These are phyloP conservation scores for Microdochium bolleyi DNA, from an alignment of 2,329 filamentous ascomycete genomes.

Conservation along the genomic window DNA sequence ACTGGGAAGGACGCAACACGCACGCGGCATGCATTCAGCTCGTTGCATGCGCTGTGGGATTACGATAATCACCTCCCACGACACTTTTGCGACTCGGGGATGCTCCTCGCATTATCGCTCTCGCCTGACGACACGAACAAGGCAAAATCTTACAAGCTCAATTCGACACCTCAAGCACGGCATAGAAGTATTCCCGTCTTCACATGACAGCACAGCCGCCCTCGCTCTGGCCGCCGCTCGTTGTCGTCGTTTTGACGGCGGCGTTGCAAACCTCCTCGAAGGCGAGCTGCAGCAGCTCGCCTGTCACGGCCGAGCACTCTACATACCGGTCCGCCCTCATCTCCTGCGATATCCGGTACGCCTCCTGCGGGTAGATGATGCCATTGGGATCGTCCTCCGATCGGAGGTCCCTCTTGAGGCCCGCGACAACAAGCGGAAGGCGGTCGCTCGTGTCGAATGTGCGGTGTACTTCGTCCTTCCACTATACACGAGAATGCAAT, in stretches of 20 bases:
- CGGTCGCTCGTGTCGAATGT: conserved; percentile 37
- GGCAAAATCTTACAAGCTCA: not conserved
- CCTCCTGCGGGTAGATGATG: conserved; percentile 54
- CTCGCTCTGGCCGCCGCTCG: conserved; percentile 42
- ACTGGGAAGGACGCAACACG: too few relatives aligned
- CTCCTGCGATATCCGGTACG: conserved; percentile 45
- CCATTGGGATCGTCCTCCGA: conserved; percentile 51
- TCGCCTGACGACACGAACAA: not conserved
- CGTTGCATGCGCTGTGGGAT: not conserved
- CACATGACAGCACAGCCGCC: conserved; percentile 46
- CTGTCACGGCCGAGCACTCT: conserved; percentile 54
- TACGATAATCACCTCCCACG: too few relatives aligned
- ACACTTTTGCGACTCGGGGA: too few relatives aligned
- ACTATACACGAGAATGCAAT: conserved; percentile 28
- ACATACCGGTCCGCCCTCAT: conserved; percentile 56
- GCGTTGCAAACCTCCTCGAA: conserved; percentile 55
- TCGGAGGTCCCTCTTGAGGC: conserved; percentile 52
- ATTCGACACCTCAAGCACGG: not conserved
- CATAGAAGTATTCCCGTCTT: conserved; percentile 5
- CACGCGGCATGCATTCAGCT: not conserved
- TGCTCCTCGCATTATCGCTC: conserved; percentile 11
- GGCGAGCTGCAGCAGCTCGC: conserved; percentile 47
- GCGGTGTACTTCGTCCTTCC: conserved; percentile 45
- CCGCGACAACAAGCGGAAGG: conserved; percentile 48
- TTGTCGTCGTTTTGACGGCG: conserved; percentile 38